phyloP scores from a whole-genome alignment of 805 yeast genomes.

The Cyberlindnera maclurae region DNA sequence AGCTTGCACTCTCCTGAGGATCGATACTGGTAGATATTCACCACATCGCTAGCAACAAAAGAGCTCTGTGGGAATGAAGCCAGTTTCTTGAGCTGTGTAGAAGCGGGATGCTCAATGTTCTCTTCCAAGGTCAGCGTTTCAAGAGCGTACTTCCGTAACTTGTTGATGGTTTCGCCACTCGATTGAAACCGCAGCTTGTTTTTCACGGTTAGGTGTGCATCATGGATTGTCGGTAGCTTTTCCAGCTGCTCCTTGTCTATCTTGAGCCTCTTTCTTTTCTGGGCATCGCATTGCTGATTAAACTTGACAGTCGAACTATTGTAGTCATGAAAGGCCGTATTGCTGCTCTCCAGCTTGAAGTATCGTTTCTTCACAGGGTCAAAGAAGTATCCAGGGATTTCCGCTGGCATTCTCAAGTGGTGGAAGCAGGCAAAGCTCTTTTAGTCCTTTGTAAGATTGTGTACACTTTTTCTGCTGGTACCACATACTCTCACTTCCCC shows the following conservation, averaged over 20 bases:
- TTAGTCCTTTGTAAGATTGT: too few species aligned
- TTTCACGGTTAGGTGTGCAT: neutral
- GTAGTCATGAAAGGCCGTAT: constrained; percentile 10
- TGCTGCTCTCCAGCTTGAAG: constrained; percentile 19
- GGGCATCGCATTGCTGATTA: constrained; percentile 7
- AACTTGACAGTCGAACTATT: constrained; percentile 8
- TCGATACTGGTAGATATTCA: constrained; percentile 3
- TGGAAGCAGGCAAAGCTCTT: too few species aligned
- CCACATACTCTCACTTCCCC: too few species aligned
- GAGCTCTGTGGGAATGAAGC: neutral
- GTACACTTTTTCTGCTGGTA: too few species aligned
- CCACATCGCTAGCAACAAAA: constrained; percentile 8
- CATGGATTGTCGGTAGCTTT: constrained; percentile 1
- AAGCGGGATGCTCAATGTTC: neutral
- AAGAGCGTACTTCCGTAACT: neutral
- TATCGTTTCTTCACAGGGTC: constrained; percentile 21
- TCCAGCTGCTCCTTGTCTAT: neutral
- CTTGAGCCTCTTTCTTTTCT: constrained; percentile 5
- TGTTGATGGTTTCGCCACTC: neutral
- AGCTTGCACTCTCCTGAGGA: neutral
- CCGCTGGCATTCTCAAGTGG: neutral
- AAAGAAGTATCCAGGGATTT: constrained; percentile 22
- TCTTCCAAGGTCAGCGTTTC: neutral
- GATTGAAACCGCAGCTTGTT: neutral
- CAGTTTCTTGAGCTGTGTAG: constrained; percentile 3